phyloP scores from a whole-genome alignment of 129 eudicot genomes.

The Oenanthe sinensis region DNA sequence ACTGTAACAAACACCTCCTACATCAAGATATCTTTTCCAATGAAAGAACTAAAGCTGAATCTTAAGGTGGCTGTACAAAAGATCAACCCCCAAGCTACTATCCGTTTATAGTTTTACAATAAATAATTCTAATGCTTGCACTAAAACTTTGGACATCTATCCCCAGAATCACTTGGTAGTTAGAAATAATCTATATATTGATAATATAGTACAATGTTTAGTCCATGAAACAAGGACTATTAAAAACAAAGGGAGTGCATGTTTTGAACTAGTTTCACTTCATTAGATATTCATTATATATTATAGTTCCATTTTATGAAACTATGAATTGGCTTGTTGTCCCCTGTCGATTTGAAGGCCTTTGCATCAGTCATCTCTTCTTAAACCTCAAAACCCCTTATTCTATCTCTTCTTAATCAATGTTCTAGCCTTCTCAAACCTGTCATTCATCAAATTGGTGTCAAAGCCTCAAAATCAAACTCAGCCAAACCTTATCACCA shows the following conservation, averaged over 20 bases:
- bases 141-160: background rate
- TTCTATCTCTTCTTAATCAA: background rate
- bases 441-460: background rate
- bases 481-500: background rate
- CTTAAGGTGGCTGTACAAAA: background rate
- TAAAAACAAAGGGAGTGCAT: too few species aligned
- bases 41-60: background rate
- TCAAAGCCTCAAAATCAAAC: background rate
- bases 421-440: background rate
- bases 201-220: too few species aligned
- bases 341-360: too few species aligned
- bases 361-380: too few species aligned
- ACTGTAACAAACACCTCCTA: too few species aligned
- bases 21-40: too few species aligned
- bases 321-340: too few species aligned
- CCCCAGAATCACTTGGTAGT: background rate
- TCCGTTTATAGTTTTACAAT: background rate
- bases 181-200: too few species aligned
- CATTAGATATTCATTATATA: too few species aligned
- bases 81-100: background rate
- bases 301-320: too few species aligned
- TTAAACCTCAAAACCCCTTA: background rate
- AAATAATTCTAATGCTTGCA: background rate
- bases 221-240: background rate
- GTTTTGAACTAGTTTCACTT: background rate